Percentiles rank a stretch among this genome's conserved stretches.
phyloP scores from a whole-genome alignment of 2,329 filamentous ascomycete species.

The Fusarium lateritium region DNA sequence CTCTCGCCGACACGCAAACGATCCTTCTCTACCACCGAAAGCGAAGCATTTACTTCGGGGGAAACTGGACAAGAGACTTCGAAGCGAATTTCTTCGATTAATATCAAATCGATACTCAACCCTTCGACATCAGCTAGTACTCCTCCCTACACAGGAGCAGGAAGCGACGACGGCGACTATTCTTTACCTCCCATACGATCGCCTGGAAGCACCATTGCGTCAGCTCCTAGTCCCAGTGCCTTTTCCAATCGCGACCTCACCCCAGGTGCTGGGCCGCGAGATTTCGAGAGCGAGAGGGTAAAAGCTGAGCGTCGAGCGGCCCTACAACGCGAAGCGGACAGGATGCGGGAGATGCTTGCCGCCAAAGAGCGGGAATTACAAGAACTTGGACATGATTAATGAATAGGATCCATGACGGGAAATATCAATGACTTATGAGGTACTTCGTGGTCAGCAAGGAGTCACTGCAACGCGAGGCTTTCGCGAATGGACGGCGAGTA shows the following conservation, averaged over 20 bases:
- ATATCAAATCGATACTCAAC: slow-evolving; percentile 83
- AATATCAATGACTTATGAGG: slow-evolving; percentile 46
- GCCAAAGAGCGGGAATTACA: slow-evolving; percentile 81
- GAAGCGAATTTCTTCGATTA: slow-evolving; percentile 80
- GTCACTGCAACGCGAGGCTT: slow-evolving; percentile 40
- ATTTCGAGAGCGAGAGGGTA: slow-evolving; percentile 63
- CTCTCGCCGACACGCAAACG: slow-evolving; percentile 74
- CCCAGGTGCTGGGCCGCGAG: slow-evolving; percentile 42
- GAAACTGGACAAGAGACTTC: slow-evolving; percentile 63
- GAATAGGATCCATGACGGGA: slow-evolving; percentile 38
- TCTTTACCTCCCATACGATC: slow-evolving; percentile 61
- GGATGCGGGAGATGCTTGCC: slow-evolving; percentile 79
- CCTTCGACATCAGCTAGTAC: slow-evolving; percentile 57
- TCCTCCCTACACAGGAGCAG: slow-evolving; percentile 42
- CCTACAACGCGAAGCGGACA: slow-evolving; percentile 80
- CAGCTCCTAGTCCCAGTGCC: slow-evolving; percentile 58
- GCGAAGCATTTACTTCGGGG: slow-evolving; percentile 58
- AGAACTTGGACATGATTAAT: slow-evolving; percentile 52
- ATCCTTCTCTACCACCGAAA: slow-evolving; percentile 74
- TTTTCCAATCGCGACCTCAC: slow-evolving; percentile 55
- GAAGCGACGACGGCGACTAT: slow-evolving; percentile 59
- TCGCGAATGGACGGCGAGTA: slow-evolving; percentile 29
- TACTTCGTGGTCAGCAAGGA: slow-evolving; percentile 43
- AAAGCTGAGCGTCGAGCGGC: slow-evolving; percentile 75
- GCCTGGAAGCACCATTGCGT: slow-evolving; percentile 58